Percentiles rank a stretch among this genome's conserved stretches.
Conservation (phyloP, 768 basidiomycete species). For the Lactarius evosmus region DNA sequence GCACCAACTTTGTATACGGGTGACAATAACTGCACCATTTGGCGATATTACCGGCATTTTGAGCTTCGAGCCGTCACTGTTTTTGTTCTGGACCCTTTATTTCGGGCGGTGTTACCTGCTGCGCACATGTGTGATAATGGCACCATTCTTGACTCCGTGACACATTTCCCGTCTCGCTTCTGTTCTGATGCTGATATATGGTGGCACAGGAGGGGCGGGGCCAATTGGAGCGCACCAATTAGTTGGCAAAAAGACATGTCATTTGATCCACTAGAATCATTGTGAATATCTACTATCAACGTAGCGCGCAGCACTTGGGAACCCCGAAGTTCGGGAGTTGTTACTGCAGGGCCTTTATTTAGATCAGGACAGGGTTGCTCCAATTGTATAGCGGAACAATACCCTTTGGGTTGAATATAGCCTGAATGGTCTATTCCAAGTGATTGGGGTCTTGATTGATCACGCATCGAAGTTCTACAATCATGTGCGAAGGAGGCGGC, state of each 20-base stretch:
- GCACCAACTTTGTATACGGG: not conserved
- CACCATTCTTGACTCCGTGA: not conserved
- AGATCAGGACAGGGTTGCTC: not conserved
- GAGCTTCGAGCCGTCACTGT: not conserved
- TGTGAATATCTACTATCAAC: not conserved
- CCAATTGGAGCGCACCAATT: not conserved
- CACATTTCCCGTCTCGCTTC: not conserved
- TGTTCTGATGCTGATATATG: not conserved
- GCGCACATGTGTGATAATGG: not conserved
- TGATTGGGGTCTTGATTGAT: not conserved
- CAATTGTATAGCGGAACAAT: not conserved
- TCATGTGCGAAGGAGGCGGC: not conserved
- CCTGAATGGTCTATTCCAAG: not conserved
- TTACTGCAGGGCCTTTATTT: not conserved
- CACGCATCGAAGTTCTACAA: not conserved
- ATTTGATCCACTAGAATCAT: not conserved
- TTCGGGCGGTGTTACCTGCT: not conserved
- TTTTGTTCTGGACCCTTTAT: not conserved
- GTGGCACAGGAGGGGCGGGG: not conserved
- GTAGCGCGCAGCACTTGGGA: not conserved
- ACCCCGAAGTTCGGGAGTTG: not conserved
- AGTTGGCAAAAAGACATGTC: not conserved
- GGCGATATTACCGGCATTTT: not conserved
- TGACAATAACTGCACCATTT: not conserved
- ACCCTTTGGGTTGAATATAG: not conserved